Percentiles rank a stretch among this genome's conserved stretches.
Evolutionary conservation across 1,284 basidiomycete species (phyloP).

Genomic region (Mycena sp.): DNA sequence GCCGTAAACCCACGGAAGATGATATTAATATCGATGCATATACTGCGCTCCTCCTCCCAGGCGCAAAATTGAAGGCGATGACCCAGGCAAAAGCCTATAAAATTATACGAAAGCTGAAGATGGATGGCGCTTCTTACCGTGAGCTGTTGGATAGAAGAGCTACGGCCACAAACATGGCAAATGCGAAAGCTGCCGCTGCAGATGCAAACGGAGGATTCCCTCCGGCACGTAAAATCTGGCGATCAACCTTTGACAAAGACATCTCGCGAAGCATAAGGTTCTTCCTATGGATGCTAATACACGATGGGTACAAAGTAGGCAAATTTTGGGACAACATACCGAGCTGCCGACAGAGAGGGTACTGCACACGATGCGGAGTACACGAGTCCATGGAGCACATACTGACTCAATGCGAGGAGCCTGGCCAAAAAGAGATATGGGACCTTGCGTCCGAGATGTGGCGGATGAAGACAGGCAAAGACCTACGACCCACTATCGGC

Average conservation of each 20-base stretch:
- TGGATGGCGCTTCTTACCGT: slow-evolving; percentile 1
- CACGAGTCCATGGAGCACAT: slow-evolving; percentile 41
- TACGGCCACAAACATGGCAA: slow-evolving; percentile 17
- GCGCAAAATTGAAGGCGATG: slow-evolving; percentile 21
- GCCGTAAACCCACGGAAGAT: not conserved
- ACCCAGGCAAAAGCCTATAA: slow-evolving; percentile 29
- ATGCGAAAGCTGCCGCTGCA: not conserved
- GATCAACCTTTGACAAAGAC: slow-evolving; percentile 8
- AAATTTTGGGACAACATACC: slow-evolving; percentile 31
- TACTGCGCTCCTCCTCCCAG: not conserved
- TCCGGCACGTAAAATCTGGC: slow-evolving; percentile 19
- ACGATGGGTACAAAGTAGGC: slow-evolving; percentile 31
- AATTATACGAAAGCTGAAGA: slow-evolving; percentile 12
- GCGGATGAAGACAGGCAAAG: too few relatives aligned
- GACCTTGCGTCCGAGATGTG: slow-evolving; percentile 30
- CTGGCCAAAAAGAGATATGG: slow-evolving; percentile 38
- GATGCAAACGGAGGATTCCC: not conserved
- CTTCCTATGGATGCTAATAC: slow-evolving; percentile 28
- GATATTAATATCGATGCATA: not conserved
- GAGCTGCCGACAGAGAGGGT: slow-evolving; percentile 25
- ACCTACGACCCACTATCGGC: not conserved
- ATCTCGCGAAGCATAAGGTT: slow-evolving; percentile 1
- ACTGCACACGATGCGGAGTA: slow-evolving; percentile 23
- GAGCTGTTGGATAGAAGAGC: not conserved
- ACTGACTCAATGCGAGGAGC: slow-evolving; percentile 34